Base-by-base conservation (phyloP, 2,329 filamentous ascomycete species). In the Ascochyta koolunga region DNA sequence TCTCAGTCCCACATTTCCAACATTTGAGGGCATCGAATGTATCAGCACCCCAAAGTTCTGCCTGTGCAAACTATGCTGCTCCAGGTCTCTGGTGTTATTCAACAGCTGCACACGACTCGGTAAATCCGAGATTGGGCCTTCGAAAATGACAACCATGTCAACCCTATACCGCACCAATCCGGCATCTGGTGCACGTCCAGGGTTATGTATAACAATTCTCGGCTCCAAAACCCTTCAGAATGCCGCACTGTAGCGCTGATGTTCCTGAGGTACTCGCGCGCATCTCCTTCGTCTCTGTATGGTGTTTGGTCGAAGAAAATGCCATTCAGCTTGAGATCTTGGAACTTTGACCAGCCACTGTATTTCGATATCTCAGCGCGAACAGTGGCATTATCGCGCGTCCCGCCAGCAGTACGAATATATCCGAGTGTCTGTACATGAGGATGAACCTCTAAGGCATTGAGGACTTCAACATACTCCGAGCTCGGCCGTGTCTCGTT, bases 301-400 rank as follows among this genome's bases (percentile, higher is more conserved):
- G 80, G 80, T 27, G 78, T 77, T 60, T 80, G 79, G 58, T 82
- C 80, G 50, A 83, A 79, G 65, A 80, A 82, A 52, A 83, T 79
- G 48, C 80, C 81, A 35, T 75, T 69, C 50, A 82, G 66, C 0
- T 42, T 51, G 6, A 69, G 41, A 16, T 54, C 43, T 7, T 49
- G 46, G 25, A 81, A 67, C 13, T 71, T 69, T 4, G 67, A 64
- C 80, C 80, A 83, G 5, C 70, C 74, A 5, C 76, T 76, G 52
- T 83, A 83, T 2, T 66, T 74, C 31, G 72, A 72, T 36, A 83
- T 77, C 46, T 83, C 80, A 31, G 63, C 41, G 15, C 58, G 58
- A 2, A 71, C 54, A 0, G 56, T 58, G 3, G 56, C 50, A 10
- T 62, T 59, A 11, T 54, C 49, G 16, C 61, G 49, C 9, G 38